Base-by-base conservation (phyloP, 495 filamentous ascomycete species). In the Aspergillus panamensis region DNA sequence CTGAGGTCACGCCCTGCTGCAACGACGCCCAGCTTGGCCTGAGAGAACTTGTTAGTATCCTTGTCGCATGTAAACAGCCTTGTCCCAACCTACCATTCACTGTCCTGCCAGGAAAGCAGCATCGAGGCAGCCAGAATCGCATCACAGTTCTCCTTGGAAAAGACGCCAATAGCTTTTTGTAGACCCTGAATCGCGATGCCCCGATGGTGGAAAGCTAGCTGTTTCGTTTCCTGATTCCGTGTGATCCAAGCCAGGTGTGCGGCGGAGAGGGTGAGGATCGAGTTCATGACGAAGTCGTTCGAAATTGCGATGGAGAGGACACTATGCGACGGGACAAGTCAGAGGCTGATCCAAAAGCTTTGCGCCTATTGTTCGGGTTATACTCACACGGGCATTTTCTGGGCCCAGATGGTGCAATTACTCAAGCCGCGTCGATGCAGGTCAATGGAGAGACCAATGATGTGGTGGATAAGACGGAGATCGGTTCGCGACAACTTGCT, bases 31-130 rank as follows among this genome's bases (percentile, higher is more conserved):
- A 97, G 68, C 84, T 87, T 68, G 85, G 86, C 89, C 92, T 97
- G 29, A 49, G 70, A 61, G 70, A 60, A 51, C 57, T 64, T 74
- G 48, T 74, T 53, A 73, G 73, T 63, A 58, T 44, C 14, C 33
- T 59, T 29, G 3, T 57, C 45, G 35, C 21, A 62, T 55, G 68
- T 65, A 45, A 66, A 56, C 53, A 59, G 65, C 57, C 70, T 37
- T 67, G 70, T 73, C 64, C 79, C 90, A 80, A 25, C 25, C 5
- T 78, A 96, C 94, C 92, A 97, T 75, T 97, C 94, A 61, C 87
- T 91, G 57, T 90, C 89, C 75, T 97, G 94, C 95, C 95, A 98
- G 45, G 93, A 93, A 44, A 98, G 78, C 48, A 97, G 80, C 33
- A 96, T 85, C 12, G 92, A 97, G 25, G 94, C 90, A 51, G 92